A percentile compares a stretch with the other conserved stretches of the same genome.
Evolutionary conservation across 371 early-diverging fungal species (phyloP).

Genomic region (Zopfochytrium polystomum): DNA sequence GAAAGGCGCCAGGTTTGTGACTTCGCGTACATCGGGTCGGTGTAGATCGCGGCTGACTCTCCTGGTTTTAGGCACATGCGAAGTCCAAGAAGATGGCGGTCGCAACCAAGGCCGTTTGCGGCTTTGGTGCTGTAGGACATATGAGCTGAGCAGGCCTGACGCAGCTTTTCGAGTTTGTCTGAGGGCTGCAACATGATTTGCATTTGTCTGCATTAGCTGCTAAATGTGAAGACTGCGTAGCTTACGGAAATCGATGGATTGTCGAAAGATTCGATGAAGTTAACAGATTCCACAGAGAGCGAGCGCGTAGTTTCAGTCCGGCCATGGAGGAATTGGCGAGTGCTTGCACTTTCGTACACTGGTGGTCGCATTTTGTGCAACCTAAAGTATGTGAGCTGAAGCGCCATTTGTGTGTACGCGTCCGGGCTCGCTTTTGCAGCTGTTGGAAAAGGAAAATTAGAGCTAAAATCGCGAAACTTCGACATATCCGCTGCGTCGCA

Average conservation of each 20-base stretch:
- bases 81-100: constrained; percentile 80
- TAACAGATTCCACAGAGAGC: constrained; percentile 62
- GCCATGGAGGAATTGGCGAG: constrained; percentile 62
- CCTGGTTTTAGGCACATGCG: constrained; percentile 50
- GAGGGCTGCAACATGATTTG: constrained; percentile 13
- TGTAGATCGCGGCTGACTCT: constrained; percentile 60
- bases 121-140: constrained; percentile 65
- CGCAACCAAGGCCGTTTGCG: constrained; percentile 67
- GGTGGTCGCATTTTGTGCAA: constrained; percentile 44
- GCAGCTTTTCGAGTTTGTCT: constrained; percentile 55
- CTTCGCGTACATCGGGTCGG: constrained; percentile 59
- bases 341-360: constrained; percentile 43
- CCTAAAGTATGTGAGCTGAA: constrained; percentile 80
- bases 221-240: neutral
- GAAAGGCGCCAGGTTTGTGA: constrained; percentile 66
- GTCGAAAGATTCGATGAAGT: constrained; percentile 62
- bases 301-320: constrained; percentile 83
- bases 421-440: constrained; percentile 77
- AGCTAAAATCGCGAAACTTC: constrained; percentile 5
- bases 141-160: constrained; percentile 61
- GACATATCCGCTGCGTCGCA: no score
- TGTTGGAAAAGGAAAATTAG: constrained; percentile 6
- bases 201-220: neutral
- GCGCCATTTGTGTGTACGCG: constrained; percentile 81
- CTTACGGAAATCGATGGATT: constrained; percentile 50